These are phyloP conservation scores for Neonectria hederae DNA, from an alignment of 2,329 filamentous ascomycete genomes.

Conservation along the genomic window DNA sequence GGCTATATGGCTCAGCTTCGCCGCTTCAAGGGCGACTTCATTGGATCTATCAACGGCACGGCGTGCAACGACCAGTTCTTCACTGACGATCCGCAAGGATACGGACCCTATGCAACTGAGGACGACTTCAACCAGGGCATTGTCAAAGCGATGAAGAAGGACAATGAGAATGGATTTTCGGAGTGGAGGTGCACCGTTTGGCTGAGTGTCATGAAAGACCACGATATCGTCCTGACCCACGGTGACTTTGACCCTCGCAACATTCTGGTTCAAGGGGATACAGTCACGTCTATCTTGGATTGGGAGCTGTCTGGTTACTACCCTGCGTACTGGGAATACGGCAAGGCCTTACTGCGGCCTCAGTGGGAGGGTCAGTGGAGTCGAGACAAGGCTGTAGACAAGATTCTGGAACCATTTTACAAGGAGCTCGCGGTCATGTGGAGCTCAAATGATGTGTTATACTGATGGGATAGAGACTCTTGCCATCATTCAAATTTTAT, in stretches of 20 bases:
- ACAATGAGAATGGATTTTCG: conserved; percentile 5
- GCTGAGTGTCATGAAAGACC: conserved; percentile 25
- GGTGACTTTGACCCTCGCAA: conserved; percentile 20
- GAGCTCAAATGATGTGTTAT: conserved; percentile 8
- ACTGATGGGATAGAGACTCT: not conserved
- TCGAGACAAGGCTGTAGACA: conserved; percentile 9
- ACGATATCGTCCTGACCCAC: conserved; percentile 27
- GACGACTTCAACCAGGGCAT: conserved; percentile 33
- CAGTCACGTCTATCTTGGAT: conserved; percentile 19
- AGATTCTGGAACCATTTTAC: conserved; percentile 18
- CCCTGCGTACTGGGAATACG: conserved; percentile 23
- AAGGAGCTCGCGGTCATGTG: conserved; percentile 22
- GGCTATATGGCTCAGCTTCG: conserved; percentile 33
- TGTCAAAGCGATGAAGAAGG: conserved; percentile 27
- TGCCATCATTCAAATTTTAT: too few relatives aligned
- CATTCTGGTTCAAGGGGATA: conserved; percentile 20
- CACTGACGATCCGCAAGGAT: conserved; percentile 17
- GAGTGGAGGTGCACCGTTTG: conserved; percentile 26
- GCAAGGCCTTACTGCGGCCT: conserved; percentile 15
- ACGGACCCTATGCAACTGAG: conserved; percentile 30
- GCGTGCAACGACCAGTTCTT: conserved; percentile 35
- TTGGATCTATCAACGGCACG: conserved; percentile 31
- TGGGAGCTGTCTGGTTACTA: conserved; percentile 27
- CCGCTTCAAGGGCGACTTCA: conserved; percentile 27
- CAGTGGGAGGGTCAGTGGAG: conserved; percentile 17